phyloP scores from a whole-genome alignment of 257 asterid species.

The Solanum arcanum region DNA sequence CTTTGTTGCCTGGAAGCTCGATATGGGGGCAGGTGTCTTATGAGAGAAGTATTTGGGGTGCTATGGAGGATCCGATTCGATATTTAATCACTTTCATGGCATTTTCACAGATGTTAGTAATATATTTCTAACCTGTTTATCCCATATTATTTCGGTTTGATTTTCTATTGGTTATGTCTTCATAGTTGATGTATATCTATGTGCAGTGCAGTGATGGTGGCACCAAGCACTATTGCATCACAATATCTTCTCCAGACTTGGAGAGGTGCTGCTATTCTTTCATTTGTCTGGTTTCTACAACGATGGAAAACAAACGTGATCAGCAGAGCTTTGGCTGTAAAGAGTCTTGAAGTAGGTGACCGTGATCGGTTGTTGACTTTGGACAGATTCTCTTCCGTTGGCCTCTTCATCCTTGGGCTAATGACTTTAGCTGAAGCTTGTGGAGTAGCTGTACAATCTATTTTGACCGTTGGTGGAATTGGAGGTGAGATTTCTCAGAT shows the following conservation, averaged over 20 bases:
- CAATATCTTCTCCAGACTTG: slow-evolving; percentile 61
- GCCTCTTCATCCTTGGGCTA: slow-evolving; percentile 60
- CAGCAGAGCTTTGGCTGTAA: slow-evolving; percentile 42
- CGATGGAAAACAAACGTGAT: slow-evolving; percentile 82
- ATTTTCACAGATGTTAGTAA: slow-evolving; percentile 64
- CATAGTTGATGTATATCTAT: neutral
- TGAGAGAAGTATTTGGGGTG: slow-evolving; percentile 86
- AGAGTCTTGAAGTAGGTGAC: slow-evolving; percentile 31
- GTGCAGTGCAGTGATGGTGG: slow-evolving; percentile 71
- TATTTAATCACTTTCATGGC: slow-evolving; percentile 67
- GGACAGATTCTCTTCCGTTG: slow-evolving; percentile 70
- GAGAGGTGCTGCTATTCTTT: slow-evolving; percentile 61
- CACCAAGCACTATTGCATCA: slow-evolving; percentile 55
- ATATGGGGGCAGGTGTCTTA: slow-evolving; percentile 73
- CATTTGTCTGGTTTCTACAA: slow-evolving; percentile 78
- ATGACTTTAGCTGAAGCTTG: slow-evolving; percentile 88
- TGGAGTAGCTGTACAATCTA: slow-evolving; percentile 92
- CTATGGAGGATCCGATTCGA: slow-evolving; percentile 77
- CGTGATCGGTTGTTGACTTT: slow-evolving; percentile 54
- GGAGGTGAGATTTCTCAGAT: slow-evolving; percentile 55
- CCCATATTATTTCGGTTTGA: neutral
- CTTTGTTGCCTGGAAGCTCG: slow-evolving; percentile 42
- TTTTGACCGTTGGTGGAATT: slow-evolving; percentile 89
- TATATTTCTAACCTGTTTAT: neutral
- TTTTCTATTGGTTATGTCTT: neutral